These are phyloP conservation scores for Phytophthora quininea DNA, from an alignment of 352 stramenopile genomes.

Conservation along the genomic window DNA sequence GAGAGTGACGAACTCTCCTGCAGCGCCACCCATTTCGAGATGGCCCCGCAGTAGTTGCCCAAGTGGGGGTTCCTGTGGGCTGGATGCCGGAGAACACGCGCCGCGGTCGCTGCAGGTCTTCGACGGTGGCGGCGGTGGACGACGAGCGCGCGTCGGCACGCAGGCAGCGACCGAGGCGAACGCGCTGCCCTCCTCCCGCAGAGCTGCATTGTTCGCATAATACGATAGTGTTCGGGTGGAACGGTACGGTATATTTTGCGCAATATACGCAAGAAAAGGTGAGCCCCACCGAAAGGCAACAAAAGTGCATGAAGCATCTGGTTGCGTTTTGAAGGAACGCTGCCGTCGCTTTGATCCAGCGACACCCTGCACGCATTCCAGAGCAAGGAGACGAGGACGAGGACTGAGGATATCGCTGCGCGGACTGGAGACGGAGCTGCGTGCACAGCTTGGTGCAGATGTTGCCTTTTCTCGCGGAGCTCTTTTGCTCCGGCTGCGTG, in stretches of 20 bases:
- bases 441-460: not conserved
- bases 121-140: constrained; percentile 9
- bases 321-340: not conserved
- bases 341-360: too few species aligned
- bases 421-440: not conserved
- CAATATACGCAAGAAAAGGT: too few species aligned
- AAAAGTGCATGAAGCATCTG: too few species aligned
- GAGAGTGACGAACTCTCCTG: constrained; percentile 59
- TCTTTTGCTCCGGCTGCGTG: not conserved
- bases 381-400: constrained; percentile 1
- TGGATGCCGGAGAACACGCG: constrained; percentile 98
- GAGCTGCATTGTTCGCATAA: not conserved
- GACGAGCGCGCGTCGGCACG: constrained; percentile 9
- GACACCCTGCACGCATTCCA: not conserved
- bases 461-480: not conserved
- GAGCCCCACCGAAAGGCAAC: too few species aligned
- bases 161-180: not conserved
- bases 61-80: constrained; percentile 97
- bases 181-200: not conserved
- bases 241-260: not conserved
- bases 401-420: constrained; percentile 1
- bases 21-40: constrained; percentile 97
- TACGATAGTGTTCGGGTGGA: not conserved
- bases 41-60: constrained; percentile 99
- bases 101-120: constrained; percentile 11